phyloP scores from a whole-genome alignment of 805 yeast genomes.

The Wickerhamiella shivajii region DNA sequence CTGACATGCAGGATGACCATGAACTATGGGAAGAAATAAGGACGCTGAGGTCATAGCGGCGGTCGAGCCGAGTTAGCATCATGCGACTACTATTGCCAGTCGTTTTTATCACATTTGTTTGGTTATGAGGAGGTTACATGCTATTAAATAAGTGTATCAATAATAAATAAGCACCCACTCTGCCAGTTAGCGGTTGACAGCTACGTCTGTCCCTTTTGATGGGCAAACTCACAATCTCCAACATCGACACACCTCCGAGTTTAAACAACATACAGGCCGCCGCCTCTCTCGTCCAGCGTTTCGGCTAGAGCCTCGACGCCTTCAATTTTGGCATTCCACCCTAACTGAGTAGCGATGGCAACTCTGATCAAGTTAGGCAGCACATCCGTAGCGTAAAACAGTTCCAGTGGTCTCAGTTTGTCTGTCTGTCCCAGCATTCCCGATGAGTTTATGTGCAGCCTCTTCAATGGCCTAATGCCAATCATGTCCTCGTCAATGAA shows the following conservation, averaged over 20 bases:
- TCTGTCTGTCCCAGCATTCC: conserved; percentile 72
- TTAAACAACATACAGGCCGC: conserved; percentile 29
- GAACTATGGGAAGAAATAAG: no score
- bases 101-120: no score
- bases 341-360: conserved; percentile 58
- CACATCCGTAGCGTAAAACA: conserved; percentile 74
- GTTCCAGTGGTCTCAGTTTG: conserved; percentile 75
- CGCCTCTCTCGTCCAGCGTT: conserved; percentile 58
- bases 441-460: conserved; percentile 62
- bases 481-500: conserved; percentile 27
- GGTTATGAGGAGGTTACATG: no score
- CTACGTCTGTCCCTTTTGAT: no score
- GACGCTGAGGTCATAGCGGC: no score
- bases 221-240: no score
- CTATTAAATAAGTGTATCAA: no score
- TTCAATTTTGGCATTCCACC: conserved; percentile 49
- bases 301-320: conserved; percentile 51
- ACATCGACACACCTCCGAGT: background rate
- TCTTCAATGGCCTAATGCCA: conserved; percentile 36
- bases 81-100: no score
- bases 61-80: no score
- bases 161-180: no score
- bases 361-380: conserved; percentile 53
- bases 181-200: no score
- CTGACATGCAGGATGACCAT: no score